These are phyloP conservation scores for Trichoderma arundinaceum DNA, from an alignment of 2,329 filamentous ascomycete genomes.

Conservation along the genomic window DNA sequence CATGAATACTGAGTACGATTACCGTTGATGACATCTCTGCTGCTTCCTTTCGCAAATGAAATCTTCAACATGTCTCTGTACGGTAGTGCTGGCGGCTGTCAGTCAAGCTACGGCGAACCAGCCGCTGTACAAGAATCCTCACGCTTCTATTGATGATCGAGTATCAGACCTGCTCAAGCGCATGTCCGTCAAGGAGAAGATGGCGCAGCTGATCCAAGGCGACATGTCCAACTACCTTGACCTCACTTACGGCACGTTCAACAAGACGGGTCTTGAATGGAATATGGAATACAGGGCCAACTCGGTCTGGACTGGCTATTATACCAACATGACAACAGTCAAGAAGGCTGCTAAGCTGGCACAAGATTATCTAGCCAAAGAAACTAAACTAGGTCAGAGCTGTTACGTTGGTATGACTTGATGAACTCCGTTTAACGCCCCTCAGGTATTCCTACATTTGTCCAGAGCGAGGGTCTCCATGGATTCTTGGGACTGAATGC, in stretches of 20 bases:
- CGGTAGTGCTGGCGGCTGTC: conserved; percentile 2
- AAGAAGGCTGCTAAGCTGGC: conserved; percentile 18
- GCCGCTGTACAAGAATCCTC: conserved; percentile 20
- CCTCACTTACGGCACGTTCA: conserved; percentile 14
- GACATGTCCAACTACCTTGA: conserved; percentile 26
- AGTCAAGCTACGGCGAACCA: conserved; percentile 11
- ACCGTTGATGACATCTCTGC: background rate
- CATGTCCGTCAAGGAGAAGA: conserved; percentile 23
- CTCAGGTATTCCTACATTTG: conserved; percentile 15
- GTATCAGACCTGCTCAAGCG: conserved; percentile 15
- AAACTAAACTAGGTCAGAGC: conserved; percentile 12
- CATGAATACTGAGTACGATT: background rate
- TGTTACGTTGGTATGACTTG: background rate
- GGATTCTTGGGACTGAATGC: conserved; percentile 13
- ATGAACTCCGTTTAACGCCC: background rate
- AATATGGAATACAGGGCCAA: conserved; percentile 25
- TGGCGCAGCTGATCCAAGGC: conserved; percentile 22
- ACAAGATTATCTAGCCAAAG: conserved; percentile 12
- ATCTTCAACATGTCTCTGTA: conserved; percentile 11
- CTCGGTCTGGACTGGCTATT: conserved; percentile 23
- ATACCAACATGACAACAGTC: conserved; percentile 22
- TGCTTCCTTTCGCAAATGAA: background rate
- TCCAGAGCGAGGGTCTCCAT: conserved; percentile 18
- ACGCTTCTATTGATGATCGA: conserved; percentile 20
- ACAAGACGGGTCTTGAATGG: conserved; percentile 23